These are phyloP conservation scores for Orbilia javanica DNA, from an alignment of 2,329 filamentous ascomycete genomes.

Conservation along the genomic window DNA sequence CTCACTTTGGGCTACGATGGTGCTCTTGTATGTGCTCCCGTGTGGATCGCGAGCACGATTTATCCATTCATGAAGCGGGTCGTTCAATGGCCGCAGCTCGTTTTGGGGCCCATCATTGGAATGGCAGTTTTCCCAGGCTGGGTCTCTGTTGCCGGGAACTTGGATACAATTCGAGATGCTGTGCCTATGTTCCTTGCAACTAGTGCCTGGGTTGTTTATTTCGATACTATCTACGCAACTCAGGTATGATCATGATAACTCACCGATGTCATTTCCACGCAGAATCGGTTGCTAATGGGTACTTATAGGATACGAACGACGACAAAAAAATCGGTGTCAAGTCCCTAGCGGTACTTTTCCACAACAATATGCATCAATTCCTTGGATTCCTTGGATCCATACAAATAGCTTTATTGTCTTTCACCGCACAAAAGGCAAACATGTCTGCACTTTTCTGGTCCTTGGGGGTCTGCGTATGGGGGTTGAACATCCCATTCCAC, in stretches of 20 bases:
- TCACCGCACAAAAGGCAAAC: constrained; percentile 33
- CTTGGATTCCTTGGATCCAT: constrained; percentile 33
- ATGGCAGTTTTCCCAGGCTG: constrained; percentile 37
- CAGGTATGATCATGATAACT: constrained; percentile 30
- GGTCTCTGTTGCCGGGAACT: constrained; percentile 22
- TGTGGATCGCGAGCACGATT: constrained; percentile 23
- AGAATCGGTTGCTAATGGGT: background rate
- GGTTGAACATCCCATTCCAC: constrained; percentile 36
- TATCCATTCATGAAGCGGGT: constrained; percentile 40
- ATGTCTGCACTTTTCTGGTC: constrained; percentile 41
- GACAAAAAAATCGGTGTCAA: constrained; percentile 49
- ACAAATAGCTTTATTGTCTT: constrained; percentile 24
- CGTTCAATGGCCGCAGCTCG: constrained; percentile 28
- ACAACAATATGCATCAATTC: constrained; percentile 37
- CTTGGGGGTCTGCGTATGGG: constrained; percentile 39
- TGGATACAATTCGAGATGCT: constrained; percentile 22
- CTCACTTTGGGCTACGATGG: constrained; percentile 13
- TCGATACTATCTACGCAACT: constrained; percentile 48
- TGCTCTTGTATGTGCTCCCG: constrained; percentile 25
- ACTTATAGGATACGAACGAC: constrained; percentile 30
- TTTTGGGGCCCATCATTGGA: constrained; percentile 26
- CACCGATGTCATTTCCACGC: background rate
- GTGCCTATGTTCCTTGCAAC: constrained; percentile 36
- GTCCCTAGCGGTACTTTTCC: constrained; percentile 33
- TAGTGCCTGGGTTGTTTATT: constrained; percentile 39